Base-by-base conservation (phyloP, 2,329 filamentous ascomycete species). In the Fusarium odoratissimum region DNA sequence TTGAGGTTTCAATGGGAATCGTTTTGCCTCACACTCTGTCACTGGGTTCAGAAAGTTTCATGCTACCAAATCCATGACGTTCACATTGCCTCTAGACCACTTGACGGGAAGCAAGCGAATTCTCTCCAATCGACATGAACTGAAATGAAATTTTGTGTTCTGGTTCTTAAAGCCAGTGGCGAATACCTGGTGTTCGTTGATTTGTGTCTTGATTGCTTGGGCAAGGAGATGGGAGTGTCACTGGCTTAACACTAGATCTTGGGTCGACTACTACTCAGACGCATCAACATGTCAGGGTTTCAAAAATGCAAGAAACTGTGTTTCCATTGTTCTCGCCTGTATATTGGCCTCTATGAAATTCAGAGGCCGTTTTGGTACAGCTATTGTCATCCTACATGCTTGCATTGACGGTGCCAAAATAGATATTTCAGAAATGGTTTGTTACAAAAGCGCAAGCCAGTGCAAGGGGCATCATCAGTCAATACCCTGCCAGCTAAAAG, bases 21-120 rank as follows among this genome's bases (percentile, higher is more conserved):
- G 8, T 30, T 45, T 71, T 35, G 67, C 57, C 62, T 67, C 37
- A 38, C 41, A 42, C n/a, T n/a, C 11, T n/a, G 54, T 71, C 49
- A 67, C 31, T 56, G 45, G 60, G n/a, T 25, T n/a, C 8, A 10
- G 38, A 68, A 42, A 25, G n/a, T 8, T 33, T 42, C 23, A 16
- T 17, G 55, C 13, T 13, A 5, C 11, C 8, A 28, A 71, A 41
- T 67, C 68, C 56, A 71, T 71, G 67, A 71, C 68, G 68, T 67
- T 42, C 49, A 71, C 38, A 62, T 58, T 51, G 37, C 54, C 56
- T 60, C 57, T 28, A 52, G 54, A 25, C 31, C 25, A 64, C 42
- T 42, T n/a, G 2, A 25, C 23, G 28, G 48, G 25, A 25, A 64
- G 41, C 23, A 23, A 33, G 33, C 37, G 44, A 41, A 49, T 44